Conservation (phyloP, 805 yeast genomes). For the Kodamaea fukazawae region DNA sequence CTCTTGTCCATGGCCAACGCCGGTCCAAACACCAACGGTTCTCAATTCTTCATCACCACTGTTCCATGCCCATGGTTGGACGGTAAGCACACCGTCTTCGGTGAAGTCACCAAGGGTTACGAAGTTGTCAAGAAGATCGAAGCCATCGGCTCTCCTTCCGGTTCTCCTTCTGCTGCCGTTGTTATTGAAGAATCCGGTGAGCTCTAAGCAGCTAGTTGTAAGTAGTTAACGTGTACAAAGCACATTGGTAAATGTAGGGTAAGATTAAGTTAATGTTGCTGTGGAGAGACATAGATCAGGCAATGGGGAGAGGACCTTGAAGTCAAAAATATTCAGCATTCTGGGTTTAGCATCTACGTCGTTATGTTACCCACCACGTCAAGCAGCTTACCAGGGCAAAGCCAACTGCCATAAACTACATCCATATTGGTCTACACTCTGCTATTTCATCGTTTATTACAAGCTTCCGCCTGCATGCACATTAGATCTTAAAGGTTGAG, state of each 20-base stretch:
- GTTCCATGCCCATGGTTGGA: slow-evolving; percentile 37
- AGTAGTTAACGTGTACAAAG: no score
- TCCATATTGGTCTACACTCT: no score
- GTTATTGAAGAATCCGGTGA: slow-evolving; percentile 30
- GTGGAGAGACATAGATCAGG: no score
- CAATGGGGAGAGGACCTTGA: no score
- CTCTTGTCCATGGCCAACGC: slow-evolving; percentile 89
- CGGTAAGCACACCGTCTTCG: slow-evolving; percentile 26
- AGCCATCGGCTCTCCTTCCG: slow-evolving; percentile 21
- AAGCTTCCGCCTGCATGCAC: background rate
- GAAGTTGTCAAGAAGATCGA: slow-evolving; percentile 26
- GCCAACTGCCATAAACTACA: no score
- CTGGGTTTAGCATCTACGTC: no score
- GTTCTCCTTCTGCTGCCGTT: slow-evolving; percentile 16
- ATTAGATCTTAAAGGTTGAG: slow-evolving; percentile 33
- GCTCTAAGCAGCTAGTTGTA: slow-evolving; percentile 10
- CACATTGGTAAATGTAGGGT: no score
- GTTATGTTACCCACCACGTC: no score
- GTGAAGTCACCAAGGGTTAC: slow-evolving; percentile 25
- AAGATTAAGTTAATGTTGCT: no score
- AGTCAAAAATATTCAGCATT: no score
- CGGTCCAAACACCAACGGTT: slow-evolving; percentile 90
- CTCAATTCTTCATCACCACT: slow-evolving; percentile 86
- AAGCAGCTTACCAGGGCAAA: no score
- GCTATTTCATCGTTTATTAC: no score